Conservation (phyloP, 2,329 filamentous ascomycete genomes). For the Trichophyton verrucosum region DNA sequence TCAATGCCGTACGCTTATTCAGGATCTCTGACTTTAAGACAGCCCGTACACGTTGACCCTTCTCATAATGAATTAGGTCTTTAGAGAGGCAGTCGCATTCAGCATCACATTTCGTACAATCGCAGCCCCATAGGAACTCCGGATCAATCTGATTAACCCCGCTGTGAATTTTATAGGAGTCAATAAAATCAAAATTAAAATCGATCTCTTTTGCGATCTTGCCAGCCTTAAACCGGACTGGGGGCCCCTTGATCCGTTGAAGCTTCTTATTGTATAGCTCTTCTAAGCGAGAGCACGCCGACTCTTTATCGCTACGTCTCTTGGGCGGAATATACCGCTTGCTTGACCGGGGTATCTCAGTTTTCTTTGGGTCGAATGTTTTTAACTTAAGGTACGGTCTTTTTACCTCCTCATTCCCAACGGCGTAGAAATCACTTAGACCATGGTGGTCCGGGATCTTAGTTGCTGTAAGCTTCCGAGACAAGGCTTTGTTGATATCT, state of each 20-base stretch:
- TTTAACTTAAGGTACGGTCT: background rate
- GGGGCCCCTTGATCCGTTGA: conserved; percentile 19
- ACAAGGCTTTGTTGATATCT: background rate
- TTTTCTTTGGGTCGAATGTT: background rate
- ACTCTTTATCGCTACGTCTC: background rate
- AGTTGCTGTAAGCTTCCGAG: background rate
- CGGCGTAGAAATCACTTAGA: background rate
- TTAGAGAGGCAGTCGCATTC: conserved; percentile 22
- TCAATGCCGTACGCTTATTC: conserved; percentile 22
- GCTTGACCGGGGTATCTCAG: background rate
- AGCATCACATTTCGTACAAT: conserved; percentile 21
- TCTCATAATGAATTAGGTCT: conserved; percentile 22
- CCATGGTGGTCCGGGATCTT: background rate
- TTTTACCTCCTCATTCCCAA: background rate
- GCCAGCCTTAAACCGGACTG: conserved; percentile 16
- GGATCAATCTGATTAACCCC: conserved; percentile 20
- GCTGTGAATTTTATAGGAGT: conserved; percentile 24
- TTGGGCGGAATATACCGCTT: background rate
- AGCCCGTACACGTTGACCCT: conserved; percentile 13
- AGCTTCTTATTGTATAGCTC: conserved; percentile 18
- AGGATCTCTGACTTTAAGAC: conserved; percentile 23
- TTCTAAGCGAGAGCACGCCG: background rate
- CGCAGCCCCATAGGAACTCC: conserved; percentile 25
- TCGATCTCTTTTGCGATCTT: conserved; percentile 15
- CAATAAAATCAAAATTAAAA: conserved; percentile 30